A percentile compares a stretch with the other conserved stretches of the same genome.
phyloP scores from a whole-genome alignment of 805 yeast genomes.

The Saturnispora gosingensis region DNA sequence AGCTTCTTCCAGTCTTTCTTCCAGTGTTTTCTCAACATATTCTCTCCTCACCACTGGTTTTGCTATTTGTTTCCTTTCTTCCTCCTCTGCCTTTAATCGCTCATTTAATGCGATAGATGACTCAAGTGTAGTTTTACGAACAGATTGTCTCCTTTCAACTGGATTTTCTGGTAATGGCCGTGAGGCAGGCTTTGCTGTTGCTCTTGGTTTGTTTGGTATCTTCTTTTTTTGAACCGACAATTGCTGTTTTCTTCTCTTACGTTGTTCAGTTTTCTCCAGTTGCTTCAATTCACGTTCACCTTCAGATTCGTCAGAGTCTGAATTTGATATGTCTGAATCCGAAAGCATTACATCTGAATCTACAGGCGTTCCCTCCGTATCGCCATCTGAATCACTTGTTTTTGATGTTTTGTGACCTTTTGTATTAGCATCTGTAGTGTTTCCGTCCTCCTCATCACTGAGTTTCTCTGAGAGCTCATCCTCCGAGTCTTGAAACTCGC shows the following conservation, averaged over 20 bases:
- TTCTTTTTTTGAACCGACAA: slow-evolving; percentile 25
- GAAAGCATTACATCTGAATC: slow-evolving; percentile 44
- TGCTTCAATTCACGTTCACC: slow-evolving; percentile 31
- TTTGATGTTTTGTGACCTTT: slow-evolving; percentile 23
- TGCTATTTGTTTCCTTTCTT: slow-evolving; percentile 37
- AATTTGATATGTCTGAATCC: slow-evolving; percentile 41
- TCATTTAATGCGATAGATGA: slow-evolving; percentile 71
- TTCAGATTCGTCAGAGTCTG: slow-evolving; percentile 51
- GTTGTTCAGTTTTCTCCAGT: slow-evolving; percentile 20
- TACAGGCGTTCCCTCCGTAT: slow-evolving; percentile 14
- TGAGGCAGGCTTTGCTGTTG: slow-evolving; percentile 3
- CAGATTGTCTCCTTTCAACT: slow-evolving; percentile 56
- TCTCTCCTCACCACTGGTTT: slow-evolving; percentile 27
- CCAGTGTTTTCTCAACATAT: slow-evolving; percentile 49
- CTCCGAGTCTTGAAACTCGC: slow-evolving; percentile 32
- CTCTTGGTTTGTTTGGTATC: slow-evolving; percentile 1
- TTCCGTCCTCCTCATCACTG: slow-evolving; percentile 25
- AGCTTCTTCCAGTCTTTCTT: slow-evolving; percentile 73
- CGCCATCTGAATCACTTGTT: slow-evolving; percentile 16
- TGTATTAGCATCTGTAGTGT: slow-evolving; percentile 20
- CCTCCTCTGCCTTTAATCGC: slow-evolving; percentile 60
- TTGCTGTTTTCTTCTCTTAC: slow-evolving; percentile 40
- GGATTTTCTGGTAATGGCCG: not conserved
- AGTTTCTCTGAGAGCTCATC: slow-evolving; percentile 23
- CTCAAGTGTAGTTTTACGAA: slow-evolving; percentile 68